Evolutionary conservation across 2,329 filamentous ascomycete genomes (phyloP), one percentile per base, ranked within the genome.

Genomic region (Ophiostoma ips): DNA sequence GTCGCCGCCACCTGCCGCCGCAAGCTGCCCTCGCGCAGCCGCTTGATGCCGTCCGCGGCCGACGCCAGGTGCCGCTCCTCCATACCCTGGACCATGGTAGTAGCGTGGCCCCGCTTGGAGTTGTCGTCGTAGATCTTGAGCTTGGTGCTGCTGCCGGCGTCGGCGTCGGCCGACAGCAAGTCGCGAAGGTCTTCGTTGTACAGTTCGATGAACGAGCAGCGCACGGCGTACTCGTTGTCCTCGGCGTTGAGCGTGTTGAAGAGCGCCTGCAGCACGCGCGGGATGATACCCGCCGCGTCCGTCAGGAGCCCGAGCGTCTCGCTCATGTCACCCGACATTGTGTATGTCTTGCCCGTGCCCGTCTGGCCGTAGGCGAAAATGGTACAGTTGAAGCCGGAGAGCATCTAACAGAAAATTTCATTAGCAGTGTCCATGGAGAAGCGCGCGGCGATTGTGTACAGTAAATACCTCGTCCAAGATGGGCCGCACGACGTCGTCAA

Each of bases 341-440:
- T 98, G 66, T 98, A 98, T 13, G 92, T 98, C 66, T 98, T 98
- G 59, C 92, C 92, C 0, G 92, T 98, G 41, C 92, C 92, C 0
- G 92, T 98, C 65, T 98, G 92, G 24, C 92, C 92, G 64, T 98
- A 98, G 33, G 92, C 92, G 60, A 98, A 98, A 53, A 98, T 95
- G 5, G 92, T 98, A 68, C 92, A 98, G 65, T 98, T 98, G 69
- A 87, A 96, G 48, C 92, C 92, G 21, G 81, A 77, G 38, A 98
- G 76, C 74, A 96, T 95, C 87, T 94, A 58, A 10, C 57, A 2
- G n/a, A n/a, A n/a, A n/a, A n/a, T n/a, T n/a, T 30, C 15, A 16
- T 34, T 40, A 46, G 33, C 16, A 31, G 13, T 2, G 16, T 5
- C 5, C 2, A 16, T 1, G 16, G 5, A 41, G 19, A 3, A n/a